Conservation (phyloP, 2,329 filamentous ascomycete species). For the Stromatinia cepivora region DNA sequence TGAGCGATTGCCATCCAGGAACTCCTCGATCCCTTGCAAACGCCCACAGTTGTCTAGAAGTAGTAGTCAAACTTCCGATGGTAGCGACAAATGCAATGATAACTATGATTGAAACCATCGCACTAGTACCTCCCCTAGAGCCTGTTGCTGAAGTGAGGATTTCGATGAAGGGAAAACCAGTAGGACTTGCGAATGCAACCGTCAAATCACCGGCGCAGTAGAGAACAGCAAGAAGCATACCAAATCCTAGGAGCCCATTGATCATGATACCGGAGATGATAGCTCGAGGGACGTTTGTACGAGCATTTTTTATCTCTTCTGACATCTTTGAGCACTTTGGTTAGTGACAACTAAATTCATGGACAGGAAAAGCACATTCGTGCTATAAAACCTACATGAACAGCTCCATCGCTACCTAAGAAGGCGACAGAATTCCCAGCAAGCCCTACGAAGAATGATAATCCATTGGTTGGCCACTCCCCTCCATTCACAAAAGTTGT, state of each 20-base stretch:
- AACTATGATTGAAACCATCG: too few relatives aligned
- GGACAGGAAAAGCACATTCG: background rate
- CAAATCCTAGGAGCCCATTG: conserved; percentile 54
- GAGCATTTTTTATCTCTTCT: conserved; percentile 51
- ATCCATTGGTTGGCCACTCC: conserved; percentile 46
- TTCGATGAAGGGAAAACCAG: conserved; percentile 58
- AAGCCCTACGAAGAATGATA: conserved; percentile 49
- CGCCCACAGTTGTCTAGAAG: too few relatives aligned
- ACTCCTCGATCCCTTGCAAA: too few relatives aligned
- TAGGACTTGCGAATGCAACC: conserved; percentile 51
- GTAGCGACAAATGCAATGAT: too few relatives aligned
- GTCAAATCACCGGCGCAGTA: conserved; percentile 44
- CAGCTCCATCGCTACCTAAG: conserved; percentile 30
- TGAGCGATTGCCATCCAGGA: too few relatives aligned
- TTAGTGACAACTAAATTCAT: background rate
- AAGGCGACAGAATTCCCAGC: conserved; percentile 24
- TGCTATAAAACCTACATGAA: conserved; percentile 25
- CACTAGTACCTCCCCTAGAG: too few relatives aligned
- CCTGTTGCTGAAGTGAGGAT: conserved; percentile 44
- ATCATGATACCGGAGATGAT: conserved; percentile 52
- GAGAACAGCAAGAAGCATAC: conserved; percentile 56
- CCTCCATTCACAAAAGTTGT: conserved; percentile 46
- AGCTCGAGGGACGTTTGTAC: conserved; percentile 51
- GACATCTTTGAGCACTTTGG: conserved; percentile 39
- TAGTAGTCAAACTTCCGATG: too few relatives aligned